Evolutionary conservation across 805 yeast species (phyloP), one percentile per base, ranked within the genome.

Genomic region (Metschnikowia koreensis): DNA sequence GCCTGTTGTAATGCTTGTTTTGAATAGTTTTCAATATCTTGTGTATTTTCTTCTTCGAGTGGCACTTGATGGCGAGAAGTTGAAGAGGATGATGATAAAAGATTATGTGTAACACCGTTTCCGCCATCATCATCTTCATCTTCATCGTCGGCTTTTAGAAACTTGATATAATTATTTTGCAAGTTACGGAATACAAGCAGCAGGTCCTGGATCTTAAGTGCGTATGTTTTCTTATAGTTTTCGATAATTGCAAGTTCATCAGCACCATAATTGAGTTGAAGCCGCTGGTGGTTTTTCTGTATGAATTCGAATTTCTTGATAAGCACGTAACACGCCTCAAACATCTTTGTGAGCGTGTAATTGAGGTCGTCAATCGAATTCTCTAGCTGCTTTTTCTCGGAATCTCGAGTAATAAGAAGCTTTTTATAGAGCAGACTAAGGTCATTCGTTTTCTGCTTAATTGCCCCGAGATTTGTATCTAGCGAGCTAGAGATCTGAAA

Each of bases 111-210:
- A 4, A 22, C 22, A 22, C 22, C 22, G 22, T 22, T 22, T 22
- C 22, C 40, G 36, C 34, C 44, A 4, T 47, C 36, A 28, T 69
- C 76, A 53, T 62, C 68, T 48, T 80, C 68, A 48, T 80, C 86
- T 60, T 80, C 84, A 44, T 88, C 94, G 63, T 89, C 97, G 56
- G 88, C 88, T 58, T 87, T 83, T 52, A 93, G 74, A 58, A 87
- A 88, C 65, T 89, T 87, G 63, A 94, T 84, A 63, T 94, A 94
- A 57, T 87, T 84, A 62, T 93, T 89, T 66, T 94, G 99, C 60
- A 94, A 72, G 63, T 89, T 87, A 47, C 98, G 74, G 69, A 92
- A 94, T 47, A 77, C 80, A 16, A 92, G 81, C 39, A 96, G 86
- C 42, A 81, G 73, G 40, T 82, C 84, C 66, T 94, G 99, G 22